These are phyloP conservation scores for Friedmanniomyces endolithicus DNA, from an alignment of 495 filamentous ascomycete species.

Conservation along the genomic window DNA sequence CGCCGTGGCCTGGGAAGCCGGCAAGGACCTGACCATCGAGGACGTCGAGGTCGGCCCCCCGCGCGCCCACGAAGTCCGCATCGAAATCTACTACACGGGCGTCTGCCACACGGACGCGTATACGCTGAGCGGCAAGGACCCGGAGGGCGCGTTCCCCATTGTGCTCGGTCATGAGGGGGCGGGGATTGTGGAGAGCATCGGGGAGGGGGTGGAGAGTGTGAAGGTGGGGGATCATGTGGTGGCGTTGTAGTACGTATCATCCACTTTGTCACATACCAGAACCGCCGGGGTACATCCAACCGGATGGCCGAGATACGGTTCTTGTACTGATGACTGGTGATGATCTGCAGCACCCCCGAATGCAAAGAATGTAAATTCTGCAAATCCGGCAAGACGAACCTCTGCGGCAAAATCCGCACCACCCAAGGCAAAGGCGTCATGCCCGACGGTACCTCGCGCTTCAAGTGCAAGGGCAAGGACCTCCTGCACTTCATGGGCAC, in stretches of 20 bases:
- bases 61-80: slow-evolving; percentile 89
- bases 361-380: slow-evolving; percentile 99
- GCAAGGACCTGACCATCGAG: slow-evolving; percentile 76
- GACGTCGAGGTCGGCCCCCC: slow-evolving; percentile 86
- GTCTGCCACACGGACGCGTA: slow-evolving; percentile 99
- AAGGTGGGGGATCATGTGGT: slow-evolving; percentile 89
- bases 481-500: slow-evolving; percentile 99
- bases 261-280: too few species aligned
- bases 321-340: not conserved
- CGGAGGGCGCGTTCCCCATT: slow-evolving; percentile 94
- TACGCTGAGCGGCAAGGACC: slow-evolving; percentile 94
- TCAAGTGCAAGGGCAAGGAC: slow-evolving; percentile 84
- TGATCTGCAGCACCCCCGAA: slow-evolving; percentile 65
- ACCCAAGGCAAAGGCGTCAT: slow-evolving; percentile 94
- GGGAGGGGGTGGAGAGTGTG: slow-evolving; percentile 87
- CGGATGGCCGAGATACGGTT: too few species aligned
- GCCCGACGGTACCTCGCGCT: slow-evolving; percentile 93
- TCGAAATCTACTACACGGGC: slow-evolving; percentile 91
- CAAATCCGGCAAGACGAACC: slow-evolving; percentile 97
- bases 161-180: slow-evolving; percentile 95
- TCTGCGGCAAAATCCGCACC: slow-evolving; percentile 96
- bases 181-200: slow-evolving; percentile 91
- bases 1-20: slow-evolving; percentile 92
- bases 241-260: slow-evolving; percentile 71
- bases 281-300: too few species aligned